Percentiles rank a stretch among this genome's conserved stretches.
Evolutionary conservation across 2,329 filamentous ascomycete genomes (phyloP).

Genomic region (Uncinocarpus reesii): DNA sequence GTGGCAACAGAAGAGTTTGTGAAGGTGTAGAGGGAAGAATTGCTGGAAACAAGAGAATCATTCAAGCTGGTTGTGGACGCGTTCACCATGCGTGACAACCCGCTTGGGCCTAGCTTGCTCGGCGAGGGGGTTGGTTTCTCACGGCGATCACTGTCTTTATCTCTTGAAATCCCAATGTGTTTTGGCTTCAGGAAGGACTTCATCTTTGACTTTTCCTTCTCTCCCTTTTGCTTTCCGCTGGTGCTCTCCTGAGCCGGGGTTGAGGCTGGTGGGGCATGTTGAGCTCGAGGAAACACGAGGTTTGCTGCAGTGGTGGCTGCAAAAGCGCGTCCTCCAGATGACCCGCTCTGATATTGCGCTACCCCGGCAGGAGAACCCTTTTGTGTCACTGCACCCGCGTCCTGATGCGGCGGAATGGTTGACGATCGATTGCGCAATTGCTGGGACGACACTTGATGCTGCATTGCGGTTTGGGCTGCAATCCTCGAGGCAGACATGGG

Average conservation of each 20-base stretch:
- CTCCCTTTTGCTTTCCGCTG: conserved; percentile 42
- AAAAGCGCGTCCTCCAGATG: conserved; percentile 41
- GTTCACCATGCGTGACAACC: conserved; percentile 47
- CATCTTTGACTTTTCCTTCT: conserved; percentile 56
- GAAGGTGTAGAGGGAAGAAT: conserved; percentile 50
- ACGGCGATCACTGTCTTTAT: conserved; percentile 19
- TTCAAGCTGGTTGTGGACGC: conserved; percentile 51
- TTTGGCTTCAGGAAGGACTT: conserved; percentile 60
- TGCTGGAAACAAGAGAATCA: conserved; percentile 45
- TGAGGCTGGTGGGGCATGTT: background rate
- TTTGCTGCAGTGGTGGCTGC: conserved; percentile 55
- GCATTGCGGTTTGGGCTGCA: conserved; percentile 57
- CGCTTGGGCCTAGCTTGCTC: conserved; percentile 45
- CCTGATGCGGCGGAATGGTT: conserved; percentile 37
- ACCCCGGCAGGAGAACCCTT: conserved; percentile 16
- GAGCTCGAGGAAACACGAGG: conserved; percentile 49
- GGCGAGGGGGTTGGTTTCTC: conserved; percentile 49
- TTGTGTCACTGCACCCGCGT: conserved; percentile 25
- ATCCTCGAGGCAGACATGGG: conserved; percentile 52
- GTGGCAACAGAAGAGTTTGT: conserved; percentile 54
- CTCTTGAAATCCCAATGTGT: conserved; percentile 52
- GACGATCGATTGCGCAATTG: conserved; percentile 47
- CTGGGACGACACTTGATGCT: conserved; percentile 35
- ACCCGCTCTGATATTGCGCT: conserved; percentile 41
- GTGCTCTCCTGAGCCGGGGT: conserved; percentile 11